Percentiles rank a stretch among this genome's conserved stretches.
Evolutionary conservation across 352 stramenopile genomes (phyloP).

Genomic region (Pythium coloratum): DNA sequence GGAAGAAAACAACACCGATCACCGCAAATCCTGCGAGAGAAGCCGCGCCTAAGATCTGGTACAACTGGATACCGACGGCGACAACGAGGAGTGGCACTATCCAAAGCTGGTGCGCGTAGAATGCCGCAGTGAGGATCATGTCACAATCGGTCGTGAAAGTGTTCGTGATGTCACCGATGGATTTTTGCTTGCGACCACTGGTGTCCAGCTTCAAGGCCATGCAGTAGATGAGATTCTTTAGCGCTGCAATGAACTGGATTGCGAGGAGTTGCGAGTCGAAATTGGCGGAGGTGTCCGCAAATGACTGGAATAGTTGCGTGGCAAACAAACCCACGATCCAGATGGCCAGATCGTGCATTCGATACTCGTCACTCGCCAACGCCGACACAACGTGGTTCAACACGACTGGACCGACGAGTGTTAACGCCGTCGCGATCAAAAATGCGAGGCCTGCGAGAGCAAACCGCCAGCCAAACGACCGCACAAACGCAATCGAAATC

Average conservation of each 20-base stretch:
- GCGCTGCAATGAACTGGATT: slow-evolving; percentile 44
- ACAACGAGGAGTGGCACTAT: slow-evolving; percentile 57
- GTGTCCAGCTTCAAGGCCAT: slow-evolving; percentile 49
- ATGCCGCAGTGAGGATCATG: slow-evolving; percentile 40
- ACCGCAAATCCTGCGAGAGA: slow-evolving; percentile 51
- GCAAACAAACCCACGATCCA: slow-evolving; percentile 48
- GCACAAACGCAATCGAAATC: slow-evolving; percentile 37
- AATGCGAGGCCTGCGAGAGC: slow-evolving; percentile 35
- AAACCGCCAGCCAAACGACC: slow-evolving; percentile 38
- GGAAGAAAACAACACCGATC: slow-evolving; percentile 36
- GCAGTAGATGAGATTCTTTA: slow-evolving; percentile 55
- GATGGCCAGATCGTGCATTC: slow-evolving; percentile 17
- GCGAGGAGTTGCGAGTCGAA: slow-evolving; percentile 51
- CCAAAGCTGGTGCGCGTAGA: slow-evolving; percentile 63
- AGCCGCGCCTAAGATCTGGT: slow-evolving; percentile 35
- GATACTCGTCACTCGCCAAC: slow-evolving; percentile 29
- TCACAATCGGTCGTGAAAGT: slow-evolving; percentile 59
- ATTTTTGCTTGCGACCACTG: slow-evolving; percentile 42
- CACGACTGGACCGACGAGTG: slow-evolving; percentile 44
- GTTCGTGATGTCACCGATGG: slow-evolving; percentile 59
- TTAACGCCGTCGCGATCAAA: slow-evolving; percentile 41
- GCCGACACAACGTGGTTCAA: slow-evolving; percentile 41
- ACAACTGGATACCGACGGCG: slow-evolving; percentile 38
- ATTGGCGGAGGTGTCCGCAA: slow-evolving; percentile 47
- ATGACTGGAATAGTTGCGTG: slow-evolving; percentile 47